These are phyloP conservation scores for Eucalyptus regnans DNA, from an alignment of 345 rosid genomes.

Conservation along the genomic window DNA sequence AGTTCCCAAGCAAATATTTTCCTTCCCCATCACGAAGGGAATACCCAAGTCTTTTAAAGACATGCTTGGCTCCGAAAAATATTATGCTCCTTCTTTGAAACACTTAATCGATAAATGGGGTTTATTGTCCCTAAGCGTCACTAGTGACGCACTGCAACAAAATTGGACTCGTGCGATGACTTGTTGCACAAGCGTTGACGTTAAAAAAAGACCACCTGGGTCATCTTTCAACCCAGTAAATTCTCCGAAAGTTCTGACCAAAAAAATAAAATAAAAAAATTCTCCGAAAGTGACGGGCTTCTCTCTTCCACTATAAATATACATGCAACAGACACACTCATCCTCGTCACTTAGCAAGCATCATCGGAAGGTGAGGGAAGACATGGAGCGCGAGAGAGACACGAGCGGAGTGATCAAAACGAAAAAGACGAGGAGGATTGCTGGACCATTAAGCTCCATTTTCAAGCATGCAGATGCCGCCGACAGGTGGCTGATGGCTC, in stretches of 20 bases:
- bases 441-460: constrained; percentile 35
- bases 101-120: background rate
- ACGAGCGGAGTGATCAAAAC: background rate
- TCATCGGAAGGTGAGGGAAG: background rate
- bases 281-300: background rate
- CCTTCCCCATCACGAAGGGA: too few relatives aligned
- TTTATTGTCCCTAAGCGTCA: background rate
- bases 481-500: constrained; percentile 48
- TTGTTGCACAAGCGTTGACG: background rate
- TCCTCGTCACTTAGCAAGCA: background rate
- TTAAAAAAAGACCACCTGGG: background rate
- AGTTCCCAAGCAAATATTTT: too few relatives aligned
- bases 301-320: background rate
- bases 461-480: constrained; percentile 57
- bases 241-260: background rate
- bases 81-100: background rate
- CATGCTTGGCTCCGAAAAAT: too few relatives aligned
- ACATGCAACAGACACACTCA: background rate
- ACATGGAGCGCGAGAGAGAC: background rate
- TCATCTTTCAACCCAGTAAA: background rate
- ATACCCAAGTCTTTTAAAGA: too few relatives aligned
- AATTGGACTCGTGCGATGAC: background rate
- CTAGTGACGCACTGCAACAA: background rate
- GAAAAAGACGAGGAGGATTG: background rate
- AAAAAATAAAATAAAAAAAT: background rate